Conservation (phyloP, 2,329 filamentous ascomycete species). For the Alternaria arborescens region DNA sequence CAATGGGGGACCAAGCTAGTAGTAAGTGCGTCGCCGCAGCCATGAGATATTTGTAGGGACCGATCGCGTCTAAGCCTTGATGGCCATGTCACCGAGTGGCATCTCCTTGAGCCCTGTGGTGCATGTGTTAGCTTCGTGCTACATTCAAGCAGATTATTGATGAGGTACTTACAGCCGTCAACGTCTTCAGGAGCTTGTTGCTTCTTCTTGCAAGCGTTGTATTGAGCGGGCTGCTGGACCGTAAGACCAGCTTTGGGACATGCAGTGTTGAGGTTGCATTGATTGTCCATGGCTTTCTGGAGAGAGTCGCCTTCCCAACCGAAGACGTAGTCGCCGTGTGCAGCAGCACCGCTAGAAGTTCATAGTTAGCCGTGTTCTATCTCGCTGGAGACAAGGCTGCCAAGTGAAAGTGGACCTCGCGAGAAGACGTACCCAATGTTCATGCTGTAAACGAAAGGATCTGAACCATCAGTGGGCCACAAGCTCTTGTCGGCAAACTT, state of each 20-base stretch:
- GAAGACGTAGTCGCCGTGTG: slow-evolving; percentile 53
- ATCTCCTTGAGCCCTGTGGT: slow-evolving; percentile 39
- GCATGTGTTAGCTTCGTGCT: slow-evolving; percentile 15
- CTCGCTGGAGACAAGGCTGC: neutral
- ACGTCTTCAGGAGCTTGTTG: slow-evolving; percentile 45
- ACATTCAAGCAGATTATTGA: neutral
- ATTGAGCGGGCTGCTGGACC: slow-evolving; percentile 35
- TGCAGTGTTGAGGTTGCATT: slow-evolving; percentile 49
- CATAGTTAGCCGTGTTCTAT: neutral
- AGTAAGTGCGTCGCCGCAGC: neutral
- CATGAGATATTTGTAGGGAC: neutral
- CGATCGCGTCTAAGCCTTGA: slow-evolving; percentile 31
- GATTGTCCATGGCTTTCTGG: slow-evolving; percentile 53
- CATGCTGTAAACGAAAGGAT: slow-evolving; percentile 47
- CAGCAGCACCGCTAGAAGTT: slow-evolving; percentile 36
- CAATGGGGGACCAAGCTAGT: neutral
- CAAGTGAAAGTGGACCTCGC: neutral
- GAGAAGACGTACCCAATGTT: slow-evolving; percentile 38
- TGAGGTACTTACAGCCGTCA: slow-evolving; percentile 40
- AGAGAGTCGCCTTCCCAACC: slow-evolving; percentile 58
- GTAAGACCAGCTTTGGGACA: slow-evolving; percentile 45
- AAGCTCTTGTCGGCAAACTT: slow-evolving; percentile 40
- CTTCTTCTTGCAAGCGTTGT: slow-evolving; percentile 45
- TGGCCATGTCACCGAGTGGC: slow-evolving; percentile 36
- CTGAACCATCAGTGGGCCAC: slow-evolving; percentile 45